Conservation (phyloP, 805 yeast genomes). For the Tetrapisispora fleetii region DNA sequence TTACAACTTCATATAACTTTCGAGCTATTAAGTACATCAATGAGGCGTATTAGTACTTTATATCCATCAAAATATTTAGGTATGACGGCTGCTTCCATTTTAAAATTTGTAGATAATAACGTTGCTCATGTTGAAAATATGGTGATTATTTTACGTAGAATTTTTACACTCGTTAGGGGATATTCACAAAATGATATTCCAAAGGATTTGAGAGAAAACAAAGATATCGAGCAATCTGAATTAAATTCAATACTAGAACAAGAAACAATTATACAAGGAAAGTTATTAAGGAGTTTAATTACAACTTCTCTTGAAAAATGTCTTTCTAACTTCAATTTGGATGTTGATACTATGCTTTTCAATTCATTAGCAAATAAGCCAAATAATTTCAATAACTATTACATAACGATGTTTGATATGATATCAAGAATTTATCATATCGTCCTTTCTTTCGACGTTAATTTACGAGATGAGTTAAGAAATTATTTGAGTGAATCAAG, state of each 20-base stretch:
- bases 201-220: conserved; percentile 16
- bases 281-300: conserved; percentile 51
- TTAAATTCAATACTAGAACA: conserved; percentile 37
- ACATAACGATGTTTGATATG: conserved; percentile 25
- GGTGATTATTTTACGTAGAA: conserved; percentile 46
- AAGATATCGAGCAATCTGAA: conserved; percentile 28
- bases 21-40: conserved; percentile 51
- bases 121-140: conserved; percentile 27
- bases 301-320: conserved; percentile 41
- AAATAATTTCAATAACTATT: conserved; percentile 16
- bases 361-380: conserved; percentile 10
- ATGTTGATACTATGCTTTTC: conserved; percentile 21
- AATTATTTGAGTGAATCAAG: conserved; percentile 31
- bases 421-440: conserved; percentile 38
- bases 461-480: conserved; percentile 35
- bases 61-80: conserved; percentile 75
- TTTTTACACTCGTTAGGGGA: conserved; percentile 54
- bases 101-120: conserved; percentile 42
- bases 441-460: conserved; percentile 57
- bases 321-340: conserved; percentile 21
- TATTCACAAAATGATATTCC: conserved; percentile 42
- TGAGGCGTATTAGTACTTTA: conserved; percentile 53
- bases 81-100: conserved; percentile 51
- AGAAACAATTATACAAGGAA: conserved; percentile 55
- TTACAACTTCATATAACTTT: conserved; percentile 55